phyloP scores from a whole-genome alignment of 1,139 yeast species.

The Hemisphaericaspora xylofermentans region DNA sequence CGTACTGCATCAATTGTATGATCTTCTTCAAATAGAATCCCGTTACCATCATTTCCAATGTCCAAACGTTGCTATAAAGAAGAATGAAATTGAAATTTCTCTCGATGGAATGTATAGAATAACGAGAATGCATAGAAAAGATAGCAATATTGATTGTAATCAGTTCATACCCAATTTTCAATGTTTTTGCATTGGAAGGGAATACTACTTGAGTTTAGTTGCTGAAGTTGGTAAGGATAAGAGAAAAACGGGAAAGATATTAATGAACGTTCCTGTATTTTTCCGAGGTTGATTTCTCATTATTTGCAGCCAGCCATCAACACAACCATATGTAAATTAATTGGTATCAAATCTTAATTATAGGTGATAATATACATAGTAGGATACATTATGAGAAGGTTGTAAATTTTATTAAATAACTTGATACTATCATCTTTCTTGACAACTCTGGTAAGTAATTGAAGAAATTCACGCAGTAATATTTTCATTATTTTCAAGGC shows the following conservation, averaged over 20 bases:
- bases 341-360: too few species aligned
- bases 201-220: background rate
- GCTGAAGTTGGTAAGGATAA: background rate
- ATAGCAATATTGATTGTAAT: background rate
- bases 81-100: background rate
- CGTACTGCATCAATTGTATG: background rate
- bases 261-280: background rate
- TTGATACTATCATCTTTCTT: too few species aligned
- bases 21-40: background rate
- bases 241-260: background rate
- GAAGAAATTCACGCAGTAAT: too few species aligned
- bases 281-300: background rate
- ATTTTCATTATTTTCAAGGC: too few species aligned
- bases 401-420: too few species aligned
- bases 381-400: too few species aligned
- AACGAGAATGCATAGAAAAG: background rate
- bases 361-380: background rate
- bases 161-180: constrained; percentile 1
- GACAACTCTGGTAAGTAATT: too few species aligned
- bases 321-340: too few species aligned
- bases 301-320: constrained; percentile 1
- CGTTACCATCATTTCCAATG: background rate
- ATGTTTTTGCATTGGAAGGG: background rate
- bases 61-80: background rate
- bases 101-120: background rate